Evolutionary conservation across 1,284 basidiomycete genomes (phyloP), one percentile per base, ranked within the genome.

Genomic region (Cystobasidium slooffiae): DNA sequence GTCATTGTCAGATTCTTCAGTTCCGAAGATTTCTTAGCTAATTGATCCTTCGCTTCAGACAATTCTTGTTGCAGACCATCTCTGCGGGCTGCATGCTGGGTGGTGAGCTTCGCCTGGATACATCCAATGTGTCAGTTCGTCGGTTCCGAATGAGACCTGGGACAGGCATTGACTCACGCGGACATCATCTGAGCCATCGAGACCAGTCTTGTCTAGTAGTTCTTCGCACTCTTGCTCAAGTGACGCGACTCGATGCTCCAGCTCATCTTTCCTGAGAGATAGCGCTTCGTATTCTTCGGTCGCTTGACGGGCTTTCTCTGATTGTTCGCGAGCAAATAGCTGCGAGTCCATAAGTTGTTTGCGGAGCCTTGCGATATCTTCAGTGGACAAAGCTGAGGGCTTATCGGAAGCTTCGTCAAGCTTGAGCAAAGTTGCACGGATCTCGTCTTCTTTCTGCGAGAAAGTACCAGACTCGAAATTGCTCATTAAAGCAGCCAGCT

Each of bases 401-500:
- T 85, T 86, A 80, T 93, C 90, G 76, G 91, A 87, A 72, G 85
- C 86, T 78, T 81, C 77, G 67, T 96, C 91, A 78, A 98, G 86
- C 82, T 94, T 94, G 37, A 88, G 85, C 74, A 97, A 86, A 63
- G 93, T 87, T 65, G 89, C 87, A 73, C 94, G 89, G 79, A 97
- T 87, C 79, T 93, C 91, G 80, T 95, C 93, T 82, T 96, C 94
- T 85, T 94, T 93, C 85, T 96, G 94, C 51, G 92, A 94, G 82
- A 95, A 90, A 1, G 90, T 88, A 41, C 91, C 94, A 79, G 91
- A 88, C 84, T 95, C 95, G 80, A 99, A 97, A 83, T 97, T 96
- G 76, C 95, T 93, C 95, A 99, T 97, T 94, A 99, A 97, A 78
- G 96, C 86, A n/a, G 93, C 94, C 91, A 99, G 94, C 87, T 97